Evolutionary conservation across 1,284 basidiomycete species (phyloP), one percentile per base, ranked within the genome.

Genomic region (Tylopilus sp.): DNA sequence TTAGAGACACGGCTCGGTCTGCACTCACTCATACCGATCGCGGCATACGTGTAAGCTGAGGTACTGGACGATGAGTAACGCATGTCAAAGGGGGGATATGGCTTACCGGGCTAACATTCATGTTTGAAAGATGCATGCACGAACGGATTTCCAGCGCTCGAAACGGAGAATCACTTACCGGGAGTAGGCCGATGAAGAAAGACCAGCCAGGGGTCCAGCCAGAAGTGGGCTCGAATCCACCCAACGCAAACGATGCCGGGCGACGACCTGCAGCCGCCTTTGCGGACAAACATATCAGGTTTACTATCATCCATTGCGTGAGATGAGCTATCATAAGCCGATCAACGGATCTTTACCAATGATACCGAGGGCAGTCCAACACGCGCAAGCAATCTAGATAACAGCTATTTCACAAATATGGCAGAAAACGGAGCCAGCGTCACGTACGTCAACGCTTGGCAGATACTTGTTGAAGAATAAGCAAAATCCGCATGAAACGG

Each of bases 161-260:
- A 41, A n/a, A 6, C 3, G 35, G 11, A 41, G 13, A 16, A 35
- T 23, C 28, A 52, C 74, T 55, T 62, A 80, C 78, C 29, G 77
- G 76, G 28, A 79, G 65, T 25, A 79, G 54, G 29, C 78, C 78
- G 39, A 79, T 75, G 57, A 81, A 80, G 55, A 79, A 81, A 0
- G 78, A 70, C 77, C 78, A 81, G 23, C 78, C 79, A 29, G 78
- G 71, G 11, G 69, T 71, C 79, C 79, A 81, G 10, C 78, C 79
- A 7, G 78, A 78, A 29, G 67, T 62, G 33, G 77, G 72, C 53
- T 79, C 71, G 39, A 78, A 81, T 40, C 71, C 70, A 16, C 71
- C 72, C 0, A 81, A 59, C 0, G 74, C 78, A 56, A 72, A 80
- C 0, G 69, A 63, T 1, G 71, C 73, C 4, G 78, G 65, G 46